Evolutionary conservation across 768 basidiomycete genomes (phyloP).

Genomic region (Boletellus ananas): DNA sequence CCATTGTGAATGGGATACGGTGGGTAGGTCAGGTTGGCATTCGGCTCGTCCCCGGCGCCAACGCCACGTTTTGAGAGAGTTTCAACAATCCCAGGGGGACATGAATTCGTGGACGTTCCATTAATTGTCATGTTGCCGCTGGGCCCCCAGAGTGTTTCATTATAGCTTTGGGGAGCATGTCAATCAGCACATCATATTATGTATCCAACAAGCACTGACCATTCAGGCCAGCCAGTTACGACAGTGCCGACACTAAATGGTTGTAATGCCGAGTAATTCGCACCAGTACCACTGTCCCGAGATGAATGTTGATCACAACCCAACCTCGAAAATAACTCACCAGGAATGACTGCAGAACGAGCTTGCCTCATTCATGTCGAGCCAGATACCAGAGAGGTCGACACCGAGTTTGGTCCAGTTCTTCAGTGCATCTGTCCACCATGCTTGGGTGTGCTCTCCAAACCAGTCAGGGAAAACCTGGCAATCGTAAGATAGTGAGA

Average conservation of each 20-base stretch:
- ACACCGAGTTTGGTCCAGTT: conserved; percentile 54
- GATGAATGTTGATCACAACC: neutral
- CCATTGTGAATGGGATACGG: conserved; percentile 75
- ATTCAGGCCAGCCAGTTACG: conserved; percentile 64
- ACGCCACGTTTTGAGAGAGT: conserved; percentile 41
- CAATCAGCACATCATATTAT: neutral
- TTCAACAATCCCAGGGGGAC: conserved; percentile 13
- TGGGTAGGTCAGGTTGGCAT: conserved; percentile 51
- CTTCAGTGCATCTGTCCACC: conserved; percentile 58
- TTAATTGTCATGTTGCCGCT: conserved; percentile 76
- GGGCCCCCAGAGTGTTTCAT: conserved; percentile 55
- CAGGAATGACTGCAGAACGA: conserved; percentile 64
- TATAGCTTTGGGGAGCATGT: conserved; percentile 44
- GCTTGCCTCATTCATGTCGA: conserved; percentile 67
- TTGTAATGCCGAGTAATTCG: conserved; percentile 52
- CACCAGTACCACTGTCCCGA: conserved; percentile 42
- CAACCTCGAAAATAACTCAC: conserved; percentile 21
- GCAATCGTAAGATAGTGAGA: too few relatives aligned
- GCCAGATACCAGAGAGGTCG: conserved; percentile 65
- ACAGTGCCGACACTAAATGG: conserved; percentile 50
- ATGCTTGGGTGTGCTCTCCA: conserved; percentile 44
- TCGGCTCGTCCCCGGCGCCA: conserved; percentile 46
- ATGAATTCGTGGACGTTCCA: conserved; percentile 53
- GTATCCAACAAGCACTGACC: conserved; percentile 33
- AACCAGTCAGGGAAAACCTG: conserved; percentile 58